Evolutionary conservation across 2,329 filamentous ascomycete species (phyloP).

Genomic region (Graphiopsis chlorocephala): DNA sequence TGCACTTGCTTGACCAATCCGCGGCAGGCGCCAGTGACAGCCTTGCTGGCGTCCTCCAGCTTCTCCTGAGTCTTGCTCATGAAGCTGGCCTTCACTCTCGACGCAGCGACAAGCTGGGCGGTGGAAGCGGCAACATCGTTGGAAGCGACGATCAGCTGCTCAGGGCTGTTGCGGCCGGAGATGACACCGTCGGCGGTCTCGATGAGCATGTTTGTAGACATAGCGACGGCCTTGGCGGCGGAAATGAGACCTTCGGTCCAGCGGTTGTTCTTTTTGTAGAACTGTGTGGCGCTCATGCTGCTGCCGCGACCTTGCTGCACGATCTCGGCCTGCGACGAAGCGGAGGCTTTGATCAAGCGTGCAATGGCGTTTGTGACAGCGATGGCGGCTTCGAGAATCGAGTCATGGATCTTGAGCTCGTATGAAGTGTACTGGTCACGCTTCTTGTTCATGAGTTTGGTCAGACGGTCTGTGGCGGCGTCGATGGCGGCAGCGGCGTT

Average conservation of each 20-base stretch:
- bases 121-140: conserved; percentile 97
- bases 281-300: conserved; percentile 71
- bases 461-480: conserved; percentile 81
- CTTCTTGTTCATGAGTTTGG: conserved; percentile 94
- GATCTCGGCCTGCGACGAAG: conserved; percentile 90
- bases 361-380: conserved; percentile 93
- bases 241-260: conserved; percentile 98
- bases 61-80: conserved; percentile 96
- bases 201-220: conserved; percentile 91
- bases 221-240: conserved; percentile 91
- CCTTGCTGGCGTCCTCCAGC: conserved; percentile 86
- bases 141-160: conserved; percentile 95
- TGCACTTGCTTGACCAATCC: conserved; percentile 90
- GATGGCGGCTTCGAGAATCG: conserved; percentile 87
- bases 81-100: conserved; percentile 93
- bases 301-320: conserved; percentile 88
- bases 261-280: conserved; percentile 99
- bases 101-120: conserved; percentile 92
- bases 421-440: conserved; percentile 93
- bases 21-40: conserved; percentile 85
- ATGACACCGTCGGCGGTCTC: conserved; percentile 97
- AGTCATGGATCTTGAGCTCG: conserved; percentile 92
- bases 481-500: conserved; percentile 96
- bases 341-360: conserved; percentile 90
- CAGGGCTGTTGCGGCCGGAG: conserved; percentile 84